Percentiles rank a stretch among this genome's conserved stretches.
These are phyloP conservation scores for Vigna mungo DNA, from an alignment of 306 rosid genomes.

Conservation along the genomic window DNA sequence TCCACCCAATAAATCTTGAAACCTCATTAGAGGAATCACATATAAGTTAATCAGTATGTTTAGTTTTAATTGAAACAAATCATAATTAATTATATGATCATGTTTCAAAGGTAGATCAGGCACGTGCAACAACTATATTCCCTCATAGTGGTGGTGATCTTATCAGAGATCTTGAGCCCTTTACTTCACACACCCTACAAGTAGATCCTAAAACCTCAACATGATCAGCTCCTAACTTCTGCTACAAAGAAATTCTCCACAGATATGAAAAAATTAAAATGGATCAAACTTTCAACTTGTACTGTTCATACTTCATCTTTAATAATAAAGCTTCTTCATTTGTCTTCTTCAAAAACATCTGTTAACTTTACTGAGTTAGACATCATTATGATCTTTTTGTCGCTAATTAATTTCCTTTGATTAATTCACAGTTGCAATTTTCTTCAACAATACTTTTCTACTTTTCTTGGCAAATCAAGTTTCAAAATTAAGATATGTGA, in stretches of 20 bases:
- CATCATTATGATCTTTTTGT: background rate
- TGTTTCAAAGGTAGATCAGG: background rate
- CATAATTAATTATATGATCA: slow-evolving; percentile 1
- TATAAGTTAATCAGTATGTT: slow-evolving; percentile 10
- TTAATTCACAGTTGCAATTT: too few species aligned
- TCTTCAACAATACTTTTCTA: background rate
- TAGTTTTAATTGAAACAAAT: slow-evolving; percentile 25
- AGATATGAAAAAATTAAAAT: background rate
- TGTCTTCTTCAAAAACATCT: background rate
- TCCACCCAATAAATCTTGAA: slow-evolving; percentile 7
- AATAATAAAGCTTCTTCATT: background rate
- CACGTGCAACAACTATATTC: slow-evolving; percentile 26
- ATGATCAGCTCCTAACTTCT: background rate
- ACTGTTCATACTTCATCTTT: background rate
- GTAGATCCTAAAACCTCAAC: background rate
- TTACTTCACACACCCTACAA: background rate
- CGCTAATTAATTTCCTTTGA: background rate
- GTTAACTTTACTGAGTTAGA: background rate
- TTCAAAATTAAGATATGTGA: background rate
- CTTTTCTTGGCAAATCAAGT: background rate
- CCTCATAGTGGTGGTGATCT: background rate
- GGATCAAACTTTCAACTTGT: background rate
- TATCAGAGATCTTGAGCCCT: background rate
- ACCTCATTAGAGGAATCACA: background rate
- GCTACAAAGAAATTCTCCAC: background rate